Evolutionary conservation across 2,329 filamentous ascomycete species (phyloP), one percentile per base, ranked within the genome.

Genomic region (Remersonia thermophila): DNA sequence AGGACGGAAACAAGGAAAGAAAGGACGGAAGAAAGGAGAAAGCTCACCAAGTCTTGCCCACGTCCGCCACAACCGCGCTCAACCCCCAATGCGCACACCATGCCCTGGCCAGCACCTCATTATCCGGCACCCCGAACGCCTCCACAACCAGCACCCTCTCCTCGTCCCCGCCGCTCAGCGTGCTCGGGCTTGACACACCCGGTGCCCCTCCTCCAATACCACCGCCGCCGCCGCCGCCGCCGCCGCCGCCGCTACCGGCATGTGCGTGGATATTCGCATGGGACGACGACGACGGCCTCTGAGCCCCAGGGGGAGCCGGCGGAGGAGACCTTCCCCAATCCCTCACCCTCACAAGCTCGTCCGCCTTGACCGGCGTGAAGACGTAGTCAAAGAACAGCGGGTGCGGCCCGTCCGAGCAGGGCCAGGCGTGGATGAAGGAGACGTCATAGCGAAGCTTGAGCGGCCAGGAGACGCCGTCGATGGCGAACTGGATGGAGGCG

Each of bases 21-120:
- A 13, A 17, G 12, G 26, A 30, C 14, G 27, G 32, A 14, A 40
- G 25, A 38, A 16, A 36, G n/a, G 15, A 36, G 33, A 34, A 35
- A 14, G 32, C 63, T 71, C 55, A 49, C 71, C 73, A 85, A 12
- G 80, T 84, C 59, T 68, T 73, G 40, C 69, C 62, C 35, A 83
- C 55, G 54, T 84, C 77, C 7, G 79, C 79, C 39, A 84, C 70
- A 13, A 86, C 60, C 1, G 81, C 80, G 50, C 70, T 77, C 48
- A 83, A 57, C 2, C 81, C 81, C 71, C 79, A 83, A 49, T 83
- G 77, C 37, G 78, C 71, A 53, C 80, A 85, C 81, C 81, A 86
- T 6, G 81, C 80, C 43, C 81, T 63, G 1, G 77, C 80, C 48
- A 86, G 67, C 3, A 84, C 80, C 55, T 85, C 81, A 46, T 85